Conservation (phyloP, 768 basidiomycete species). For the Russula virescens region DNA sequence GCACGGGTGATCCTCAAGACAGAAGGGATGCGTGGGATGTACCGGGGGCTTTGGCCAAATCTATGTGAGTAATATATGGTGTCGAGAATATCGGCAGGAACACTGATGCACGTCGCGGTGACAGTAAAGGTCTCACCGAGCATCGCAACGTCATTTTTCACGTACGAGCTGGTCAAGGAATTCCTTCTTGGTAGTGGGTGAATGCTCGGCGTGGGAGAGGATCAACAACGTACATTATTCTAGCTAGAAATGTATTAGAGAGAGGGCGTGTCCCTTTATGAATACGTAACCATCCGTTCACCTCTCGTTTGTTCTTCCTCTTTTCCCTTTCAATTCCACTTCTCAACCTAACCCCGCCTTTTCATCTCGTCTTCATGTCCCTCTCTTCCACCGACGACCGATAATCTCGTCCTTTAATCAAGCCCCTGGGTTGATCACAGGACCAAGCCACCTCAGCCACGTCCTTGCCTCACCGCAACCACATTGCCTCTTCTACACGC, state of each 20-base stretch:
- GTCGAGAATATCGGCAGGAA: neutral
- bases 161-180: conserved; percentile 65
- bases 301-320: no score
- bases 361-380: neutral
- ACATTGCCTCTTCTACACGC: conserved; percentile 18
- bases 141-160: conserved; percentile 83
- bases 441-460: conserved; percentile 8
- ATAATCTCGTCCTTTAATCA: neutral
- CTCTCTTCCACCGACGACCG: neutral
- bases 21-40: conserved; percentile 75
- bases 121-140: conserved; percentile 88
- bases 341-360: no score
- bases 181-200: conserved; percentile 42
- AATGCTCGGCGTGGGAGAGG: conserved; percentile 16
- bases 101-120: conserved; percentile 3
- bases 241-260: conserved; percentile 22
- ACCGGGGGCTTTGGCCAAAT: conserved; percentile 87
- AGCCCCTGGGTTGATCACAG: no score
- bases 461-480: conserved; percentile 22
- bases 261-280: neutral
- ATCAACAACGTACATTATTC: conserved; percentile 10
- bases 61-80: conserved; percentile 49
- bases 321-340: no score
- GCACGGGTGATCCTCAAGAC: conserved; percentile 56
- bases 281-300: conserved; percentile 2